phyloP scores from a whole-genome alignment of 2,329 filamentous ascomycete species.

The Ophiocordyceps robertsii region DNA sequence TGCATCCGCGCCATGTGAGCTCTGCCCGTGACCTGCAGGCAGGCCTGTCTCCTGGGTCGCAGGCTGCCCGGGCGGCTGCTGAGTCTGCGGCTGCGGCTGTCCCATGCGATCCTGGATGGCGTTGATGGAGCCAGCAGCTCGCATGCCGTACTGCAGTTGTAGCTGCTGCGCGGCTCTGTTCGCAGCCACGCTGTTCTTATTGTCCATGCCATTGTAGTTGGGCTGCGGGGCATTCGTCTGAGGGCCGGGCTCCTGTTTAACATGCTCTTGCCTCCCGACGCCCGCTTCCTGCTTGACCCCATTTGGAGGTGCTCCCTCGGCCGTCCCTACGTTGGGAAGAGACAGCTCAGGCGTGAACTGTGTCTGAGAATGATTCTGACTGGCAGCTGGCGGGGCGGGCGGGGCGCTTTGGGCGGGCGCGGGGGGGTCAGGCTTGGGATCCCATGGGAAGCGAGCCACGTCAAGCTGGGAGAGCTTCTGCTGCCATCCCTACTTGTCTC shows the following conservation, averaged over 20 bases:
- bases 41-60: conserved; percentile 4
- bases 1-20: conserved; percentile 18
- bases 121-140: conserved; percentile 53
- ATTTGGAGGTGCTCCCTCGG: conserved; percentile 15
- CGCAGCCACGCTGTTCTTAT: conserved; percentile 29
- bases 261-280: conserved; percentile 33
- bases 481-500: conserved; percentile 67
- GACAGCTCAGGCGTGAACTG: conserved; percentile 18
- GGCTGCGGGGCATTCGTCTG: conserved; percentile 17
- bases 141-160: conserved; percentile 44
- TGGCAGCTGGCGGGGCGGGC: conserved; percentile 7
- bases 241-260: conserved; percentile 30
- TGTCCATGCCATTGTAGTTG: conserved; percentile 18
- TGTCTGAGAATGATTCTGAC: conserved; percentile 15
- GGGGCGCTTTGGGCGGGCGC: conserved; percentile 17
- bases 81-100: conserved; percentile 13
- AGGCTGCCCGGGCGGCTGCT: conserved; percentile 10
- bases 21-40: conserved; percentile 4
- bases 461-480: conserved; percentile 72
- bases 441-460: conserved; percentile 89
- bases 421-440: conserved; percentile 62
- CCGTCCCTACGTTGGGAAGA: conserved; percentile 13
- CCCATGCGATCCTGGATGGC: conserved; percentile 38
- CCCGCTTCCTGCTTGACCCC: conserved; percentile 29
- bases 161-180: conserved; percentile 43